Evolutionary conservation across 306 rosid genomes (phyloP), one percentile per base, ranked within the genome.

Genomic region (Malus fusca): DNA sequence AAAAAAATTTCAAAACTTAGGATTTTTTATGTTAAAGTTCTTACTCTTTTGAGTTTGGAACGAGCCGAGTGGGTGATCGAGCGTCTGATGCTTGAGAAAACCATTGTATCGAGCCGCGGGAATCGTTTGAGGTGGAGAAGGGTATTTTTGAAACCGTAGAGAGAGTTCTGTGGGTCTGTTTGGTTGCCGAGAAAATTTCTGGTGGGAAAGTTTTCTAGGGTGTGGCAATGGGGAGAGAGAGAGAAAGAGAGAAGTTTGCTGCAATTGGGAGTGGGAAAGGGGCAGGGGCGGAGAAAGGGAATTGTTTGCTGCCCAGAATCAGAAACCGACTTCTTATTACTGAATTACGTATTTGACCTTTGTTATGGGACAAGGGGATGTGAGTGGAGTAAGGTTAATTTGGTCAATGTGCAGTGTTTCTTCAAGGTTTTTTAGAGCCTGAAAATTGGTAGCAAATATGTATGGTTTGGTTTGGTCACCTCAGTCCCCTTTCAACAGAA

Each of bases 61-160:
- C 69, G 81, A 48, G 85, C 66, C 35, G 81, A 72, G 35, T 75
- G 81, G 55, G 75, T 74, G 25, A 85, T 53, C 33, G 81, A 74
- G 67, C 68, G 75, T 48, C 84, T 77, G 71, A 80, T 55, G 68
- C 78, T 76, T 58, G 84, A 64, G 69, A 79, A 72, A 77, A 82
- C 42, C 84, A 82, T 79, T 21, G 72, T 70, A 8, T 35, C 22
- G 56, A 66, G 69, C 8, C 28, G 40, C 11, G 18, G 61, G 61
- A 33, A 73, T 75, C 25, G 74, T 13, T 69, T 43, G 42, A 28
- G 65, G 62, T 30, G 52, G 33, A 56, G 44, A 23, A 10, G 11
- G 52, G 72, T 12, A 58, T 28, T 12, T 53, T 11, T 9, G 62
- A 71, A 60, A 43, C 30, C 43, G 46, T 61, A 61, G 42, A 53